Evolutionary conservation across 495 filamentous ascomycete species (phyloP), one percentile per base, ranked within the genome.

Genomic region (Hypoxylon lienhwacheense): DNA sequence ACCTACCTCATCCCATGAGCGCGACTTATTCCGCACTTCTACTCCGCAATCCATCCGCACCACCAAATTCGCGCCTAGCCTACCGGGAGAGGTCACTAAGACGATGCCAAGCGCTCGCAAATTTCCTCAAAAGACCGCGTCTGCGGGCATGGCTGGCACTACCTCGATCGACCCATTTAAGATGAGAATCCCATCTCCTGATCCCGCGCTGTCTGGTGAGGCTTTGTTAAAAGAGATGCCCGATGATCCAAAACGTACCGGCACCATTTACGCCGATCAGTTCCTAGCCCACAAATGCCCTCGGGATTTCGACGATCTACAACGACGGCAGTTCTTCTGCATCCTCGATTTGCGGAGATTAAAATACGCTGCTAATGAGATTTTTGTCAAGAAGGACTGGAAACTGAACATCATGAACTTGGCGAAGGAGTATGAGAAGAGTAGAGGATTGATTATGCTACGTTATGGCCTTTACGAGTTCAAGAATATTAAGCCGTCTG

Each of bases 381-480:
- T 79, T 14, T 79, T 79, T 39, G 55, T 55, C 14, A 75, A 73
- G 68, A 79, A 77, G 47, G 75, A 77, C 45, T 79, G 76, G 76
- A 77, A 77, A 54, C 65, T 79, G 42, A 79, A 79, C 47, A 70
- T 77, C 4, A 40, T 73, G 29, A 79, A 77, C 56, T 79, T 79
- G 31, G 73, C 76, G 12, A 79, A 76, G 61, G 76, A 79, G 50
- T 79, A 72, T 48, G 76, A 79, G 64, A 79, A 79, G 68, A 79
- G 74, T 52, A 73, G 76, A 20, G 73, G 75, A 14, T 52, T 79
- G 10, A 77, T 79, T 44, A 74, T 79, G 75, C 53, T 79, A 51
- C 75, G 74, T 19, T 79, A 79, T 43, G 75, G 74, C 19, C 66
- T 79, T 1, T 79, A 77, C 43, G 73, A 79, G 50, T 79, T 79